Evolutionary conservation across 495 filamentous ascomycete genomes (phyloP), one percentile per base, ranked within the genome.

Genomic region (Aspergillus bertholletiae): DNA sequence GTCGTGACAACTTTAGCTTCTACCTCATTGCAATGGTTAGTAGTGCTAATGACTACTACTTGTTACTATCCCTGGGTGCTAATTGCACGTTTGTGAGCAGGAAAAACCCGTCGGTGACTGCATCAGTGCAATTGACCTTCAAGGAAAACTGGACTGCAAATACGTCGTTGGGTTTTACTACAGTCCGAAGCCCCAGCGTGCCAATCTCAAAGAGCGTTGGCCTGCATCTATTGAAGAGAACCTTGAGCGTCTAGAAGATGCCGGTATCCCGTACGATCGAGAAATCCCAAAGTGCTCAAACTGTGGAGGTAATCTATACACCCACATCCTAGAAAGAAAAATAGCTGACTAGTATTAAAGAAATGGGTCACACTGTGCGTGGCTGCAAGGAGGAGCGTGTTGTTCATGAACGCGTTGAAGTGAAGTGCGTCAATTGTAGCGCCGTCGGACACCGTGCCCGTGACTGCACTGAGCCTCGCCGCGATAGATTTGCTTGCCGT

Each of bases 41-140:
- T 50, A 4, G 17, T 7, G 1, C 3, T 28, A 32, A 28, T 17
- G 18, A 1, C 23, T 32, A n/a, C 9, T 17, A 21, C 11, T 20
- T 2, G 1, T 35, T 26, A 39, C 6, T 49, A 48, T 9, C 53
- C 44, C 51, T 22, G 56, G 22, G 5, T 46, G 5, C 28, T 41
- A 35, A 54, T 35, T 34, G 2, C 20, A 11, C 51, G 30, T 43
- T 1, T 13, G 39, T 21, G 39, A 43, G 39, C 27, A 89, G 81
- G 79, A 86, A 54, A 74, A 79, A 12, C 75, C 83, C 32, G 54
- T 86, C 7, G 66, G 75, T 0, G 62, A 76, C 15, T 85, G 84
- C 5, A 79, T 88, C 57, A 92, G 84, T 52, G 81, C 88, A 55
- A 89, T 97, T 71, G 84, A 94, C 55, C 78, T 96, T 8, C 87